phyloP scores from a whole-genome alignment of 2,329 filamentous ascomycete species.

The Mycosphaerelloides madeirae region DNA sequence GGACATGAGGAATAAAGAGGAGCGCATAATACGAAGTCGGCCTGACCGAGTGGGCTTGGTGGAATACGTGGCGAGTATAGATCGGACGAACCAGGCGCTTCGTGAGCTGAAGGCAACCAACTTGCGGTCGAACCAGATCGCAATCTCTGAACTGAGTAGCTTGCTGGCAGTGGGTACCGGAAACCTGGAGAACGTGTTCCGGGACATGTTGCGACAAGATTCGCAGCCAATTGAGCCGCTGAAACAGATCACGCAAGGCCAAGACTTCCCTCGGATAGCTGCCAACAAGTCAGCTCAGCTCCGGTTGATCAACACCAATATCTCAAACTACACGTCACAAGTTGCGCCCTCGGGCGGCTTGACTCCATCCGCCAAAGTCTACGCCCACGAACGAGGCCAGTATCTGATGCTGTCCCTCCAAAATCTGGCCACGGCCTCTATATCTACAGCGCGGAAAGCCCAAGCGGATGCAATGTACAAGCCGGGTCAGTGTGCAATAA shows the following conservation, averaged over 20 bases:
- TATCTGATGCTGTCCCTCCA: conserved; percentile 79
- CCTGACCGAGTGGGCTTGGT: conserved; percentile 76
- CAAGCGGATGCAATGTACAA: conserved; percentile 76
- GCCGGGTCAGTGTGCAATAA: conserved; percentile 84
- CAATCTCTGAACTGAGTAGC: conserved; percentile 71
- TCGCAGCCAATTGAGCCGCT: conserved; percentile 79
- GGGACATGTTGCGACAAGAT: conserved; percentile 72
- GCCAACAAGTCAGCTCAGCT: conserved; percentile 72
- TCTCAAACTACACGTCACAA: conserved; percentile 27
- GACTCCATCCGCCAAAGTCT: conserved; percentile 68
- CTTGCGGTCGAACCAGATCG: conserved; percentile 83
- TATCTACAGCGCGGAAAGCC: conserved; percentile 71
- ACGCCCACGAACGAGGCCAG: conserved; percentile 77
- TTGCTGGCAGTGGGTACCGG: conserved; percentile 74
- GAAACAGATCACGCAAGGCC: conserved; percentile 83
- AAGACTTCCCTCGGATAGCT: conserved; percentile 68
- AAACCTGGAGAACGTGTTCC: conserved; percentile 80
- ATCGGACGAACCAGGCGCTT: conserved; percentile 81
- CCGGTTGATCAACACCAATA: conserved; percentile 65
- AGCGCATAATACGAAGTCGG: conserved; percentile 75
- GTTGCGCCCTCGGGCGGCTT: conserved; percentile 25
- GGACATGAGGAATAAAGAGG: conserved; percentile 86
- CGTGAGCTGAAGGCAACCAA: conserved; percentile 84
- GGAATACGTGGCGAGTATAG: conserved; percentile 83
- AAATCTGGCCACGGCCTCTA: conserved; percentile 79